Conservation (phyloP, 257 asterid species). For the Solanum tarijense region DNA sequence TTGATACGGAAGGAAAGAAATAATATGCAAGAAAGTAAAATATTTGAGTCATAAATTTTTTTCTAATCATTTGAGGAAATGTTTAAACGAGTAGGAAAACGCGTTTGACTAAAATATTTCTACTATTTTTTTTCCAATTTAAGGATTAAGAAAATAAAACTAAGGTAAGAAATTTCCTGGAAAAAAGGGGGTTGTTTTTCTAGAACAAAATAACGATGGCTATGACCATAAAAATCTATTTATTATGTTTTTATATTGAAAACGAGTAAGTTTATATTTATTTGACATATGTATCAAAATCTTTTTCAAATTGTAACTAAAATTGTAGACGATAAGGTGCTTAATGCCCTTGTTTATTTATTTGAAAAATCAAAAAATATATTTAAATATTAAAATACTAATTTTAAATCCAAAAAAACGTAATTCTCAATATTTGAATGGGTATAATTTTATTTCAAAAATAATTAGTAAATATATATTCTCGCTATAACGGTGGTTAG, state of each 20-base stretch:
- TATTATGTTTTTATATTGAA: neutral
- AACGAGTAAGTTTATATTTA: neutral
- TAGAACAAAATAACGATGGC: neutral
- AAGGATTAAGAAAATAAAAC: neutral
- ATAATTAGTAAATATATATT: no score
- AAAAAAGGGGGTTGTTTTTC: neutral
- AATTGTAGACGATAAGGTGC: neutral
- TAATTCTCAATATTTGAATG: neutral
- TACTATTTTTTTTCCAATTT: neutral
- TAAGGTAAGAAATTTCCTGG: neutral
- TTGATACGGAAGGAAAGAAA: neutral
- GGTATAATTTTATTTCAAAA: no score
- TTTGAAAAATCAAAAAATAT: neutral
- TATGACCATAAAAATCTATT: neutral
- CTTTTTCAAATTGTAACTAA: neutral
- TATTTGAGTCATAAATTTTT: neutral
- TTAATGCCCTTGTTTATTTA: neutral
- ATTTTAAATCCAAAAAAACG: no score
- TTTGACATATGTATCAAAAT: neutral
- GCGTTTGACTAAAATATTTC: neutral
- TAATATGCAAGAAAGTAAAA: neutral
- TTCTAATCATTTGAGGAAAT: neutral
- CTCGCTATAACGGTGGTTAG: neutral
- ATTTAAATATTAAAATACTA: neutral
- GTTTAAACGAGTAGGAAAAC: neutral